A percentile compares a stretch with the other conserved stretches of the same genome.
Conservation (phyloP, 1,139 yeast species). For the Nadsonia commutata region DNA sequence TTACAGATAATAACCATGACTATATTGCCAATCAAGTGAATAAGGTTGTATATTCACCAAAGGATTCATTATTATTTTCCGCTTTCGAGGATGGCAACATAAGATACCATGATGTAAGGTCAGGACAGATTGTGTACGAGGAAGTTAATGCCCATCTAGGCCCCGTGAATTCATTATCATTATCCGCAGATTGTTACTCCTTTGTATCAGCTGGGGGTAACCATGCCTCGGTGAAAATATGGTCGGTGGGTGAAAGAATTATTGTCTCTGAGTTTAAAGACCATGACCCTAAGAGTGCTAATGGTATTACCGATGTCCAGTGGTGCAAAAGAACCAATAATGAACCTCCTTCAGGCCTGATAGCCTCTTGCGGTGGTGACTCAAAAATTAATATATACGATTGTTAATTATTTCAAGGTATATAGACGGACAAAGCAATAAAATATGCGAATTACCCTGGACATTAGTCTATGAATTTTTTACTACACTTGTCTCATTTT, state of each 20-base stretch:
- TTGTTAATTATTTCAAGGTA: not conserved
- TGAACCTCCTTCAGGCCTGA: not conserved
- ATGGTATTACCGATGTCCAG: constrained; percentile 3
- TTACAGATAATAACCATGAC: not conserved
- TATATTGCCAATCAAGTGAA: not conserved
- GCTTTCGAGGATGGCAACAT: constrained; percentile 12
- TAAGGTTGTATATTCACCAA: constrained; percentile 2
- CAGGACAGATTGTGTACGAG: constrained; percentile 12
- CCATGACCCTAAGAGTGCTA: constrained; percentile 2
- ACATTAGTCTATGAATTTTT: too few relatives aligned
- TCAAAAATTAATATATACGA: not conserved
- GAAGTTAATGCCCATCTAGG: constrained; percentile 16
- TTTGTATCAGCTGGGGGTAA: constrained; percentile 16
- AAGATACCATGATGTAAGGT: constrained; percentile 10
- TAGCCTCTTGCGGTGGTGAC: constrained; percentile 1
- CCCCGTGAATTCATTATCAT: constrained; percentile 13
- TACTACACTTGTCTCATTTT: not conserved
- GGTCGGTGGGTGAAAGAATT: constrained; percentile 14
- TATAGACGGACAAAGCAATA: too few relatives aligned
- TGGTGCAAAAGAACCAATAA: constrained; percentile 1
- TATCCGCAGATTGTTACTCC: constrained; percentile 10
- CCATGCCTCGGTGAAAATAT: constrained; percentile 18
- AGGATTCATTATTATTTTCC: constrained; percentile 4
- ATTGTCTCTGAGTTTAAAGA: not conserved
- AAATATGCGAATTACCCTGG: too few relatives aligned